phyloP scores from a whole-genome alignment of 345 rosid genomes.

The Eucalyptus marginata region DNA sequence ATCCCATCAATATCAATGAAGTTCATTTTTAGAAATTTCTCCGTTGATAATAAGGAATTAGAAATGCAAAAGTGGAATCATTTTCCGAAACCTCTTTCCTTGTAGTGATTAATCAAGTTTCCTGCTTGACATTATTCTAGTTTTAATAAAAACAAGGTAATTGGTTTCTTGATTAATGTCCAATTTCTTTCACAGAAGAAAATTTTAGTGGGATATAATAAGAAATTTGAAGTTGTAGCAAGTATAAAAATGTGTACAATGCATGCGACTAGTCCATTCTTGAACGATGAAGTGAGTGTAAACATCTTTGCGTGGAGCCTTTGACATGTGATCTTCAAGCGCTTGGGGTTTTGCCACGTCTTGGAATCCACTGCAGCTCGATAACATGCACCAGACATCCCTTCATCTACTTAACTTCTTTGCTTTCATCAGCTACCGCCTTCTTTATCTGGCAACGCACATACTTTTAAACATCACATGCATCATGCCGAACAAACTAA shows the following conservation, averaged over 20 bases:
- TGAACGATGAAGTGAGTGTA: background rate
- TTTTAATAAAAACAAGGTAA: background rate
- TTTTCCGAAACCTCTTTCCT: background rate
- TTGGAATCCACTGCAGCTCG: background rate
- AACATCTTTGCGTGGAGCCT: background rate
- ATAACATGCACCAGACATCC: background rate
- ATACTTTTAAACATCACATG: background rate
- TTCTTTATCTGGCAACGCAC: background rate
- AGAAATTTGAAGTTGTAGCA: background rate
- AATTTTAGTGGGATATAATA: background rate
- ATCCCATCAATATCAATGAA: background rate
- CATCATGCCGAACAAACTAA: background rate
- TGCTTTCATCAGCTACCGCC: background rate
- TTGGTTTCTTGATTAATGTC: background rate
- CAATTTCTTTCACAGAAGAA: background rate
- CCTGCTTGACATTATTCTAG: background rate
- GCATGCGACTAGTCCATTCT: background rate
- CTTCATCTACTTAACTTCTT: background rate
- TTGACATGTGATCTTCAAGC: background rate
- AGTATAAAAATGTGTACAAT: background rate
- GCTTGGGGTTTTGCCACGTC: background rate
- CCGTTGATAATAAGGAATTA: background rate
- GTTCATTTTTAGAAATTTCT: background rate
- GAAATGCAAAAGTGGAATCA: background rate
- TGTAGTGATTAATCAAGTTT: background rate